Evolutionary conservation across 2,329 filamentous ascomycete species (phyloP).

Genomic region (Sporothrix euskadiensis): DNA sequence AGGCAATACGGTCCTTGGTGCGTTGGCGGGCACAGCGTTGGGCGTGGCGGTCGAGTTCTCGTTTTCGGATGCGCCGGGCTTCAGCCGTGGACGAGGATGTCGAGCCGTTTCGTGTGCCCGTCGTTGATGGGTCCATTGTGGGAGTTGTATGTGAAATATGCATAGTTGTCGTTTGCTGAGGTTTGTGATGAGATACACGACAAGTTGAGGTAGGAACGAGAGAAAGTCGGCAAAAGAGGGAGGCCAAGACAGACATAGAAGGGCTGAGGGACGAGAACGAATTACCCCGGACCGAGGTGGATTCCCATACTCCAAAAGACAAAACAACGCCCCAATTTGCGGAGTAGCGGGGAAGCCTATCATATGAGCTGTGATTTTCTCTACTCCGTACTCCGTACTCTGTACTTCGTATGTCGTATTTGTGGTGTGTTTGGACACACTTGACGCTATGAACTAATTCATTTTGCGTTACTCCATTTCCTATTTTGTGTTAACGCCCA

Average conservation of each 20-base stretch:
- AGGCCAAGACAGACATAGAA: neutral
- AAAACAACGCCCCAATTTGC: neutral
- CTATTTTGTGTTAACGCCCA: neutral
- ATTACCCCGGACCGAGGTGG: constrained; percentile 6
- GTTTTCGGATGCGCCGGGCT: neutral
- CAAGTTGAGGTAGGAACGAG: neutral
- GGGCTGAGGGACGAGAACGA: neutral
- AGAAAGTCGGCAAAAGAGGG: neutral
- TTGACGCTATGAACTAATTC: neutral
- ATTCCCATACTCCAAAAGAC: neutral
- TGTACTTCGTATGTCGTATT: too few relatives aligned
- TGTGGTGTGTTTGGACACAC: neutral
- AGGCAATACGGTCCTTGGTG: constrained; percentile 9
- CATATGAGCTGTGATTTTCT: neutral
- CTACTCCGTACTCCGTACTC: too few relatives aligned
- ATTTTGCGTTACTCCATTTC: neutral
- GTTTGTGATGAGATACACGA: neutral
- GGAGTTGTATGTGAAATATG: neutral
- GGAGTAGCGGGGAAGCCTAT: neutral
- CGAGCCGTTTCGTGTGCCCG: neutral
- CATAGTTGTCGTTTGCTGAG: neutral
- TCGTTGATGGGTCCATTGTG: neutral
- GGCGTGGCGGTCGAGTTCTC: neutral
- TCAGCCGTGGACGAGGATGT: neutral
- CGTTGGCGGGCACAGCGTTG: constrained; percentile 7